phyloP scores from a whole-genome alignment of 192 early-diverging fungal genomes.

The Coemansia erecta region DNA sequence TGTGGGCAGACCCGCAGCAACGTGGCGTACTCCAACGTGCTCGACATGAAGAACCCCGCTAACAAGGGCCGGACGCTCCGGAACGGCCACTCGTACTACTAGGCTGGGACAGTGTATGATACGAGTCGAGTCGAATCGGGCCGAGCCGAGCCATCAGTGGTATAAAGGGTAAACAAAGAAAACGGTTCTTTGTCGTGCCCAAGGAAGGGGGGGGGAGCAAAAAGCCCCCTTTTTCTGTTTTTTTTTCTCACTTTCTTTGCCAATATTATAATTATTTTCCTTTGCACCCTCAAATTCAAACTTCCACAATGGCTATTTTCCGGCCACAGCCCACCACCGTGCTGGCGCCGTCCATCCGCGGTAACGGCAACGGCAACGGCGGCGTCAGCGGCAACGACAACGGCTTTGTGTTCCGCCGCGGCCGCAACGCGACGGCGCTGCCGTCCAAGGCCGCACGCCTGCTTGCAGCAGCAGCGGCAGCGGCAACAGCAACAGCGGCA shows the following conservation, averaged over 20 bases:
- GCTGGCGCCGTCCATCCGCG: not conserved
- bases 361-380: too few relatives aligned
- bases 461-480: not conserved
- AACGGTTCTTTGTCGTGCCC: too few relatives aligned
- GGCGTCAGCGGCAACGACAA: constrained; percentile 40
- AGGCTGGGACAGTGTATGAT: too few relatives aligned
- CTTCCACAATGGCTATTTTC: not conserved
- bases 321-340: not conserved
- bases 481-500: not conserved
- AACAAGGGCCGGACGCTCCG: not conserved
- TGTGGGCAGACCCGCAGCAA: constrained; percentile 69
- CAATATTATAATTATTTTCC: constrained; percentile 7
- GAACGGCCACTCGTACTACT: not conserved
- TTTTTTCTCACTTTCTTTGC: not conserved
- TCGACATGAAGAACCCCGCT: not conserved
- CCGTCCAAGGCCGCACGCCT: not conserved
- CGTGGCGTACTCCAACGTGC: constrained; percentile 69
- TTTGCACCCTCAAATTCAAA: not conserved
- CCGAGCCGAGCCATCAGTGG: not conserved
- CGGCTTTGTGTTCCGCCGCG: constrained; percentile 47
- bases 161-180: too few relatives aligned
- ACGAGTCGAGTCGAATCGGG: too few relatives aligned
- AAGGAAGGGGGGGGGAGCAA: too few relatives aligned
- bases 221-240: too few relatives aligned
- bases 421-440: not conserved